phyloP scores from a whole-genome alignment of 148 eudicot genomes.

The Rhododendron simsii region DNA sequence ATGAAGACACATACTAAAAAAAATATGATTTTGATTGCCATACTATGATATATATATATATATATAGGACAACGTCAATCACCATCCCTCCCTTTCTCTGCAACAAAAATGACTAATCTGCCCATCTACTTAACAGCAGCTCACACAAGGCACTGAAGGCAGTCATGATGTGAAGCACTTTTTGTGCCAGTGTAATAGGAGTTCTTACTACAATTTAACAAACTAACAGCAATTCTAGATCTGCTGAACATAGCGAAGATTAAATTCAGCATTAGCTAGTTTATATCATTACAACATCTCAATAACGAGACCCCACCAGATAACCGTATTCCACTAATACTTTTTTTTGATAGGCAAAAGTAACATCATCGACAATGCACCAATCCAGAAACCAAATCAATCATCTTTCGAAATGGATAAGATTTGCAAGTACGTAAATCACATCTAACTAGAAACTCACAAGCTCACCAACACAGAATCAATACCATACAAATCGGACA shows the following conservation, averaged over 20 bases:
- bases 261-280: neutral
- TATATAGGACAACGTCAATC: neutral
- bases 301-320: neutral
- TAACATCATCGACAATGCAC: neutral
- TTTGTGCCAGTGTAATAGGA: too few species aligned
- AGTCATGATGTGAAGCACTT: too few species aligned
- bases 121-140: neutral
- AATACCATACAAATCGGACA: too few species aligned
- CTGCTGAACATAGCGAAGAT: neutral
- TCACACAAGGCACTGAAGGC: neutral
- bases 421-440: neutral
- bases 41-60: neutral
- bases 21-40: neutral
- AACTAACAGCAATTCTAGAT: neutral
- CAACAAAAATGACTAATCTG: neutral
- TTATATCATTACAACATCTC: neutral
- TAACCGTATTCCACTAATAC: neutral
- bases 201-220: too few species aligned
- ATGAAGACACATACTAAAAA: neutral
- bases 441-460: too few species aligned
- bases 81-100: neutral
- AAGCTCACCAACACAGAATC: too few species aligned
- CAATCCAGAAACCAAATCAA: neutral
- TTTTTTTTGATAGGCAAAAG: too few species aligned
- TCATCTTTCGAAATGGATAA: neutral